Conservation (phyloP, 208 protist species). For the Trypanosoma conorhini region DNA sequence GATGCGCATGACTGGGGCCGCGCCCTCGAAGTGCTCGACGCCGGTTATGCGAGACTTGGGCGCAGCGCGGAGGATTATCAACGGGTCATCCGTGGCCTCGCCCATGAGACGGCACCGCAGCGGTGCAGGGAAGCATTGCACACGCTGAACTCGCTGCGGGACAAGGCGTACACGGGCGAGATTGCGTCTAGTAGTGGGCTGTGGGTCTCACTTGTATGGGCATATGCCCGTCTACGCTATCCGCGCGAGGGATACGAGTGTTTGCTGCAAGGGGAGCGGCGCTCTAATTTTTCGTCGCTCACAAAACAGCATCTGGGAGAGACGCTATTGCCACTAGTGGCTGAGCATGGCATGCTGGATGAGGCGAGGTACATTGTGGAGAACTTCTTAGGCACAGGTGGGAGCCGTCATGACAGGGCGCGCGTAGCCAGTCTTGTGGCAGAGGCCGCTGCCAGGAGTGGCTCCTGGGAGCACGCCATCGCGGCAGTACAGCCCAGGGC, state of each 20-base stretch:
- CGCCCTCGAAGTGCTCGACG: conserved; percentile 76
- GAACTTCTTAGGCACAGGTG: conserved; percentile 32
- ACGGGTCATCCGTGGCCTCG: conserved; percentile 65
- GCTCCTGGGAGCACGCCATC: conserved; percentile 45
- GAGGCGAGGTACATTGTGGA: conserved; percentile 43
- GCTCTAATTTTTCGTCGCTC: conserved; percentile 42
- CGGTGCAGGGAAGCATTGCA: conserved; percentile 6
- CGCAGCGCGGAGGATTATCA: conserved; percentile 76
- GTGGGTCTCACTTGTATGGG: conserved; percentile 80
- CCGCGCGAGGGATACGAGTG: conserved; percentile 57
- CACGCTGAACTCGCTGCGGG: conserved; percentile 59
- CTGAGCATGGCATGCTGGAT: conserved; percentile 38
- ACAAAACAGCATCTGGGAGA: conserved; percentile 73
- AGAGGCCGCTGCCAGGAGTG: conserved; percentile 72
- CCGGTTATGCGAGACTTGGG: conserved; percentile 68
- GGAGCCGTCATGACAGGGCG: conserved; percentile 13
- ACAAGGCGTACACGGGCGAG: conserved; percentile 64
- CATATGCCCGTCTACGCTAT: conserved; percentile 51
- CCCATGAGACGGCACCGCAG: conserved; percentile 28
- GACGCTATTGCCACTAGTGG: conserved; percentile 61
- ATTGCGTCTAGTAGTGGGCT: conserved; percentile 50
- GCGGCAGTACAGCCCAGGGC: conserved; percentile 2
- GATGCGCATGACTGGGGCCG: conserved; percentile 78
- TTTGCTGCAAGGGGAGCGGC: conserved; percentile 50
- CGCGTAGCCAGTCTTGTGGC: conserved; percentile 47